phyloP scores from a whole-genome alignment of 177 flowering plant species.

The Telopea speciosissima region DNA sequence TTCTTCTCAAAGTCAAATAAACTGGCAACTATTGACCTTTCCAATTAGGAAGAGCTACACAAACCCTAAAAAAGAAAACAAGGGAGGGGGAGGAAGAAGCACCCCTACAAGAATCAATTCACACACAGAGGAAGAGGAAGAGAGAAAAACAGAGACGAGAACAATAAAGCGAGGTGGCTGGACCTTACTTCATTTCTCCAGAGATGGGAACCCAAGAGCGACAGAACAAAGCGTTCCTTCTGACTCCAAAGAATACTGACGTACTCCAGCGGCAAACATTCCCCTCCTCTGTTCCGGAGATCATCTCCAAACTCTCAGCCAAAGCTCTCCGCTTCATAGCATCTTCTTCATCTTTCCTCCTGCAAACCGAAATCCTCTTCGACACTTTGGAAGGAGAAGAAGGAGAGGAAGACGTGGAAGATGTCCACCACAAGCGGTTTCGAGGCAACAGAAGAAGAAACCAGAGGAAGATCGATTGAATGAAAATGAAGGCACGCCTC shows the following conservation, averaged over 20 bases:
- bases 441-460: constrained; percentile 45
- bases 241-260: constrained; percentile 52
- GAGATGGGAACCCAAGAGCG: constrained; percentile 78
- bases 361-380: constrained; percentile 30
- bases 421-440: constrained; percentile 22
- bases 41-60: background rate
- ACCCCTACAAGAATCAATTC: too few relatives aligned
- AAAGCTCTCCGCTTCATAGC: constrained; percentile 57
- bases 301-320: constrained; percentile 62
- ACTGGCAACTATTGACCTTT: too few relatives aligned
- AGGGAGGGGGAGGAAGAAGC: too few relatives aligned
- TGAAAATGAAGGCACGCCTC: constrained; percentile 33
- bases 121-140: background rate
- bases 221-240: constrained; percentile 70
- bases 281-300: constrained; percentile 20
- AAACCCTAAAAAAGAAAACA: too few relatives aligned
- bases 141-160: background rate
- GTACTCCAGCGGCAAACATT: constrained; percentile 38
- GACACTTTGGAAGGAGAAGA: constrained; percentile 11
- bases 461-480: constrained; percentile 60
- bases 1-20: background rate
- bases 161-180: background rate
- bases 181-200: constrained; percentile 56
- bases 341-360: constrained; percentile 66
- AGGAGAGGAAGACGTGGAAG: constrained; percentile 20